Evolutionary conservation across 2,329 filamentous ascomycete genomes (phyloP).

Genomic region (Zelopaecilomyces penicillatus): DNA sequence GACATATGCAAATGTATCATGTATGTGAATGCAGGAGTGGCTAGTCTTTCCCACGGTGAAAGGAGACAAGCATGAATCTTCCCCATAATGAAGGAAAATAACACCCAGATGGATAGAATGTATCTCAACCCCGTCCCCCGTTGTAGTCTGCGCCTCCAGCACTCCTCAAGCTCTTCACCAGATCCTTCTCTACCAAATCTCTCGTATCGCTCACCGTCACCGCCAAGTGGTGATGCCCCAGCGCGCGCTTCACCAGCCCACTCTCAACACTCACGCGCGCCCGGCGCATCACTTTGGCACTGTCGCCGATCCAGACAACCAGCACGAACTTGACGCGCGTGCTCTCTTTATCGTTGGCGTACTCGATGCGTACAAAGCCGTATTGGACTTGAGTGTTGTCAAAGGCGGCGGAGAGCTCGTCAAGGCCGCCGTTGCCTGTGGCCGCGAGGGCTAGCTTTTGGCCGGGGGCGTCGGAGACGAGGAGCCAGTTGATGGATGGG

Average conservation of each 20-base stretch:
- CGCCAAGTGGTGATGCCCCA: conserved; percentile 57
- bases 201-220: conserved; percentile 52
- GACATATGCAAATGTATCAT: too few relatives aligned
- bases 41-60: too few relatives aligned
- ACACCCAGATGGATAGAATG: too few relatives aligned
- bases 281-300: conserved; percentile 61
- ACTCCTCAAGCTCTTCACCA: conserved; percentile 53
- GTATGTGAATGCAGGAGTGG: too few relatives aligned
- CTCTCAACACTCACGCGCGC: conserved; percentile 60
- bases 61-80: too few relatives aligned
- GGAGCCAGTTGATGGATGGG: conserved; percentile 56
- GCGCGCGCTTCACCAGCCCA: conserved; percentile 54
- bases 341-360: conserved; percentile 64
- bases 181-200: conserved; percentile 53
- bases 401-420: conserved; percentile 47
- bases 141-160: conserved; percentile 66
- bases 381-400: conserved; percentile 56
- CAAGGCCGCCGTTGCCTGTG: conserved; percentile 53
- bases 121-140: conserved; percentile 46
- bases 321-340: conserved; percentile 61
- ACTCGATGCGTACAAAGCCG: conserved; percentile 57
- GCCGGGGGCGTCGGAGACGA: conserved; percentile 51
- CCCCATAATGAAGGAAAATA: too few relatives aligned
- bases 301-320: conserved; percentile 59
- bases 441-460: conserved; percentile 47